Base-by-base conservation (phyloP, 768 basidiomycete genomes). In the Amanita exitialis region DNA sequence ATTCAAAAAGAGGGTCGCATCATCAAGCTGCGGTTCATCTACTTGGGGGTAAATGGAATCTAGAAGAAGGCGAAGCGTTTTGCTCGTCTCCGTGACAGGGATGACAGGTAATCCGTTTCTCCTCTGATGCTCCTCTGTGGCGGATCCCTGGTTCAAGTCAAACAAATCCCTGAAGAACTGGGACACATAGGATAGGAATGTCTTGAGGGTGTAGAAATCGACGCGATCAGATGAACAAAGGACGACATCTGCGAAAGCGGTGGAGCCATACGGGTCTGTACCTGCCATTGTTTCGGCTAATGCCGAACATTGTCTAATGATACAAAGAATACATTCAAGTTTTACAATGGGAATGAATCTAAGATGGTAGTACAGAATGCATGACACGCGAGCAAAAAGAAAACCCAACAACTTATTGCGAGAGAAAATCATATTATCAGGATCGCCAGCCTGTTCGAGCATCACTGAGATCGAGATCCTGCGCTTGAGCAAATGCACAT, bases 151-250 rank as follows among this genome's bases (percentile, higher is more conserved):
- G 6, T 61, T 62, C 18, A 64, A 30, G 1, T 57, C 37, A 41
- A 67, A 58, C 66, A 69, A 67, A 44, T 53, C 59, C 16, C 47
- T 47, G 49, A 69, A 68, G 10, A 68, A 45, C 3, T 64, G 59
- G 1, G 70, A 70, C 4, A 60, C 57, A 10, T 62, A 34, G 12
- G 61, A 53, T 2, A 70, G 56, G 2, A 69, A 52, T 10, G 46
- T 38, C 42, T 60, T 61, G 44, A 57, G 55, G 34, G 63, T 58
- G 18, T 55, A 57, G 53, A 69, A 68, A 47, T 69, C 57, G 43
- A 66, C 44, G 8, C 57, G 53, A 55, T 70, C 67, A 15, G 57
- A 59, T n/a, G 62, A 56, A 7, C 53, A 58, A 15, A 66, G 52
- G 39, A 64, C 60, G 32, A 62, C 39, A 49, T 66, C 58, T 16